Percentiles rank a stretch among this genome's conserved stretches.
Conservation (phyloP, 2,329 filamentous ascomycete species). For the Dactylonectria estremocensis region DNA sequence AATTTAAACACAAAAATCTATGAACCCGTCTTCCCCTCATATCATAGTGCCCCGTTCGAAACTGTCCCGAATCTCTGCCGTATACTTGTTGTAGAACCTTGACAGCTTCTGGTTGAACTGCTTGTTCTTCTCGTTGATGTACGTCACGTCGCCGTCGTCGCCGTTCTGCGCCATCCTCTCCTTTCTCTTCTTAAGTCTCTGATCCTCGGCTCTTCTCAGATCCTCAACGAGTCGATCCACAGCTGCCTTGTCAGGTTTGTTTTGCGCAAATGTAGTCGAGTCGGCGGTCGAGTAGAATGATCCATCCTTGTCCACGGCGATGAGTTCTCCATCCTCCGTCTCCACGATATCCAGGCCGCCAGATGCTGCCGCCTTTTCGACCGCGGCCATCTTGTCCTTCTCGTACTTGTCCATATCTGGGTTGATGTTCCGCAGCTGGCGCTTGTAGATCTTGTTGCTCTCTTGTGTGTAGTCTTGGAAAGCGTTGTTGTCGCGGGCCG, state of each 20-base stretch:
- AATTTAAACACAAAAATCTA: conserved; percentile 34
- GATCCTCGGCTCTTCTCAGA: conserved; percentile 89
- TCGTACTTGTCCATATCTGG: conserved; percentile 90
- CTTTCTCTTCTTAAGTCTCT: conserved; percentile 86
- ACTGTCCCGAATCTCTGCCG: conserved; percentile 94
- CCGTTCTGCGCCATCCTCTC: conserved; percentile 84
- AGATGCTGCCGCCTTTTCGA: conserved; percentile 86
- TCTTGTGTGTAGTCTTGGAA: conserved; percentile 93
- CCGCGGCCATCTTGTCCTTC: conserved; percentile 85
- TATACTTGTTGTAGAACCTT: conserved; percentile 99
- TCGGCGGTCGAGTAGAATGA: conserved; percentile 93
- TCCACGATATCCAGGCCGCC: conserved; percentile 95
- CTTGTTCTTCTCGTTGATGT: conserved; percentile 99
- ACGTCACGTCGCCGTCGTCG: conserved; percentile 93
- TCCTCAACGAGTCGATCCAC: conserved; percentile 91
- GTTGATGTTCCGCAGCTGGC: conserved; percentile 84
- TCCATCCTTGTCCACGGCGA: conserved; percentile 93
- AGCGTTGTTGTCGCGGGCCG: conserved; percentile 85
- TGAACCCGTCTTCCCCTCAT: conserved; percentile 60
- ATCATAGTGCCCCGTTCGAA: conserved; percentile 99
- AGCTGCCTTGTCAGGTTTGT: conserved; percentile 88
- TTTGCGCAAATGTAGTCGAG: conserved; percentile 84
- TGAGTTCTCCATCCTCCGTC: conserved; percentile 93
- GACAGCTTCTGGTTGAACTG: conserved; percentile 99
- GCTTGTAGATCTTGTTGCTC: conserved; percentile 93